These are phyloP conservation scores for Linnemannia hyalina DNA, from an alignment of 192 early-diverging fungal genomes.

Conservation along the genomic window DNA sequence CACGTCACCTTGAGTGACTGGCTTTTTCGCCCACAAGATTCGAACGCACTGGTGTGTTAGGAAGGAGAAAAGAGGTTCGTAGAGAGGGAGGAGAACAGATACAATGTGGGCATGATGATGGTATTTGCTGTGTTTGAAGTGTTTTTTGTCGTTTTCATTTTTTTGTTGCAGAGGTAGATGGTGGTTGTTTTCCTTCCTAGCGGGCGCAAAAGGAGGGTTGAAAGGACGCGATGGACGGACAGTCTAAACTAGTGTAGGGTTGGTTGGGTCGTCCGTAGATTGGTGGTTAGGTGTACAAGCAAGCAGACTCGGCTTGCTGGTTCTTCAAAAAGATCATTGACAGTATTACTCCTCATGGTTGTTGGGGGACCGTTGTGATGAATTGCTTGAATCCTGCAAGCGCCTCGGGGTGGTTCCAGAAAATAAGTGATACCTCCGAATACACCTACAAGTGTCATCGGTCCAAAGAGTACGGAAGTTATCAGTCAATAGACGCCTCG, in stretches of 20 bases:
- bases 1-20: not conserved
- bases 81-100: no score
- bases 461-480: not conserved
- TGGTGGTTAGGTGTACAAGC: not conserved
- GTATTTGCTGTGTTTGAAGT: not conserved
- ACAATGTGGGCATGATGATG: not conserved
- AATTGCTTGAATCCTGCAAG: conserved; percentile 52
- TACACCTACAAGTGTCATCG: conserved; percentile 25
- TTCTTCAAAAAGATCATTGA: not conserved
- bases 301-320: not conserved
- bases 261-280: not conserved
- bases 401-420: conserved; percentile 55
- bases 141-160: conserved; percentile 5
- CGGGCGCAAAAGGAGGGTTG: not conserved
- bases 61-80: not conserved
- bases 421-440: conserved; percentile 55
- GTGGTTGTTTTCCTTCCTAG: not conserved
- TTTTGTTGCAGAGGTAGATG: not conserved
- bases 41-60: not conserved
- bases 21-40: not conserved
- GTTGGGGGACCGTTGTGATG: conserved; percentile 36
- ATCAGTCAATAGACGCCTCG: no score
- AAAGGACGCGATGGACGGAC: not conserved
- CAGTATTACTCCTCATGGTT: not conserved
- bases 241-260: not conserved